Base-by-base conservation (phyloP, 2,329 filamentous ascomycete genomes). In the Verticillium longisporum region DNA sequence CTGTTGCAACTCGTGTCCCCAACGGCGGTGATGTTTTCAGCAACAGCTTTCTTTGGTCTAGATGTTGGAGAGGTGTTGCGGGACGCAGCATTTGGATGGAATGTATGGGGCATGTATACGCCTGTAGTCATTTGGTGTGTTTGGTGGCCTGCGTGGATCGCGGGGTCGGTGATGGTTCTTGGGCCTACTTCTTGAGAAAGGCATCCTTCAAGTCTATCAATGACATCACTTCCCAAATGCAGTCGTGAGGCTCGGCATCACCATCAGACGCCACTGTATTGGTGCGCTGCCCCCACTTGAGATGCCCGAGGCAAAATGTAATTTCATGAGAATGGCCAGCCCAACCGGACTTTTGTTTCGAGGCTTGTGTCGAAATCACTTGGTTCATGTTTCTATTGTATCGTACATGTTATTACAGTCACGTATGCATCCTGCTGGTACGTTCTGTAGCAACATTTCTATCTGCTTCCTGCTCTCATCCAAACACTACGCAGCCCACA, bases 141-240 rank as follows among this genome's bases (percentile, higher is more conserved):
- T 54, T 97, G 93, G 93, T 95, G 92, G 89, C 93, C 93, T 0
- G 92, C 91, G 7, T 97, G 93, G 93, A 73, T 95, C 41, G 83
- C 87, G 6, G 90, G 83, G 1, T 77, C 79, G 62, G 73, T 87
- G 6, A 77, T 83, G 31, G 78, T 87, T 55, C 74, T 85, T 60
- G 82, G 82, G 5, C 59, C 62, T 14, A 54, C 62, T 31, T 32
- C 59, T 6, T 15, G 31, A 26, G 50, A 57, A 50, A 18, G 11
- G 36, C 18, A 41, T 32, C 1, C 3, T 50, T 3, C 18, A 21
- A 18, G 7, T 9, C 34, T n/a, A 56, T n/a, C 10, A 1, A 9
- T 33, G 10, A 38, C 13, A 32, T 14, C 31, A 60, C 38, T 4
- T 38, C n/a, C 59, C 11, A n/a, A 38, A 34, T 21, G 21, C 13